Base-by-base conservation (phyloP, 2,329 filamentous ascomycete species). In the Mycogone perniciosa region DNA sequence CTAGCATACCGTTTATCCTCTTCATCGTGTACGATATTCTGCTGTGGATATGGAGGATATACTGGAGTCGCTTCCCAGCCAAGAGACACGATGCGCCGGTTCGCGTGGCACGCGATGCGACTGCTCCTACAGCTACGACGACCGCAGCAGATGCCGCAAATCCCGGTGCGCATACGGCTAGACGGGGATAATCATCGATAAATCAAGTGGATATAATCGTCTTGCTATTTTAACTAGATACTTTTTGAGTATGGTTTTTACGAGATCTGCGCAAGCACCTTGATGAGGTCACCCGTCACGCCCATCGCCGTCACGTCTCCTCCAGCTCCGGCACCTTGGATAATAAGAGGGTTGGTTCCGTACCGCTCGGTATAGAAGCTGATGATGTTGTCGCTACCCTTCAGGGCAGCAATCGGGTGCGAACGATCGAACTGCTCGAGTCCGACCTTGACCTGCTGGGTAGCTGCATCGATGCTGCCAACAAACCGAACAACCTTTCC, bases 301-400 rank as follows among this genome's bases (percentile, higher is more conserved):
- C 93, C 93, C 92, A 97, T 97, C 30, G 93, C 93, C 33, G 93
- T 99, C 48, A 97, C 90, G 41, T 96, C 91, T 57, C 88, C 91
- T 60, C 93, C 93, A 29, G 93, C 93, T 54, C 91, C 93, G 34
- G 89, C 90, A 53, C 93, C 93, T 74, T 97, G 92, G 56, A 99
- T 82, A 65, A 96, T 96, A 56, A 99, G 76, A 40, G 93, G 91
- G 70, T 92, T 95, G 65, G 76, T 80, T 52, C 90, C 90, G 66
- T 99, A 99, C 62, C 93, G 81, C 77, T 95, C 87, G 5, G 93
- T 99, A 72, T 96, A 95, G 76, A 99, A 96, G 76, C 86, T 95
- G 66, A 99, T 96, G 67, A 99, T 95, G 75, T 99, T 99, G 68
- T 97, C 93, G 69, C 91, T 97, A 34, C 93, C 93, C 79, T 96